A percentile compares a stretch with the other conserved stretches of the same genome.
These are phyloP conservation scores for Ensete glaucum DNA, from an alignment of 176 grass and related monocot species.

Conservation along the genomic window DNA sequence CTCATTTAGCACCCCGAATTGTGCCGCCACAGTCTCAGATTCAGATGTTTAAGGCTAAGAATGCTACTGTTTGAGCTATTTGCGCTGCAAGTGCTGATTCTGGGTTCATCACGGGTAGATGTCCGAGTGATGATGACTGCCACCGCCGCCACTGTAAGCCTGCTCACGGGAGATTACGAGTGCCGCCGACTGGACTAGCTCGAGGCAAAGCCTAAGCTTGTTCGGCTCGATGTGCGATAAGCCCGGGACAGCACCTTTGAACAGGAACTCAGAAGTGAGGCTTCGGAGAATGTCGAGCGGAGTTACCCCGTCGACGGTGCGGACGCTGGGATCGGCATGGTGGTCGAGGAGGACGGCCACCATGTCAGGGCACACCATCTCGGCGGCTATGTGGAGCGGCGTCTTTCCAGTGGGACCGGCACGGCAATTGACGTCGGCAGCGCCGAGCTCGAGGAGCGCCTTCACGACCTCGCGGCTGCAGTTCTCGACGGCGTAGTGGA, in stretches of 20 bases:
- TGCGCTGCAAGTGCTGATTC: slow-evolving; percentile 20
- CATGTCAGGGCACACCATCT: slow-evolving; percentile 95
- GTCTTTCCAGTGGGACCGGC: slow-evolving; percentile 77
- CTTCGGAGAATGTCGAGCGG: slow-evolving; percentile 79
- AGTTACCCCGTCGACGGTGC: slow-evolving; percentile 74
- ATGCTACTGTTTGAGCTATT: slow-evolving; percentile 42
- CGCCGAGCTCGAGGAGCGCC: slow-evolving; percentile 91
- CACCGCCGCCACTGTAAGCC: background rate
- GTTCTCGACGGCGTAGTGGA: slow-evolving; percentile 90
- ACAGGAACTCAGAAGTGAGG: slow-evolving; percentile 98
- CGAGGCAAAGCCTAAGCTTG: slow-evolving; percentile 90
- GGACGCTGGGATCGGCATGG: slow-evolving; percentile 75
- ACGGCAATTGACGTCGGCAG: slow-evolving; percentile 73
- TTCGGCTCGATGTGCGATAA: slow-evolving; percentile 93
- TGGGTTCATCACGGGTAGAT: slow-evolving; percentile 39
- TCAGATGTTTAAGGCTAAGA: slow-evolving; percentile 80
- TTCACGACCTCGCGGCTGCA: slow-evolving; percentile 94
- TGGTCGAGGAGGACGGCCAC: slow-evolving; percentile 96
- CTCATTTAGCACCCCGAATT: slow-evolving; percentile 53
- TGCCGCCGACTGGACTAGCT: slow-evolving; percentile 88
- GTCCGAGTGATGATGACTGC: background rate
- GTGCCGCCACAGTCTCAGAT: slow-evolving; percentile 73
- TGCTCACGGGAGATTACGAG: slow-evolving; percentile 82
- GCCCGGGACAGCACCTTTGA: slow-evolving; percentile 91
- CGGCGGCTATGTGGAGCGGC: slow-evolving; percentile 66